Evolutionary conservation across 177 flowering plant species (phyloP).

Genomic region (Vitis hybrid): DNA sequence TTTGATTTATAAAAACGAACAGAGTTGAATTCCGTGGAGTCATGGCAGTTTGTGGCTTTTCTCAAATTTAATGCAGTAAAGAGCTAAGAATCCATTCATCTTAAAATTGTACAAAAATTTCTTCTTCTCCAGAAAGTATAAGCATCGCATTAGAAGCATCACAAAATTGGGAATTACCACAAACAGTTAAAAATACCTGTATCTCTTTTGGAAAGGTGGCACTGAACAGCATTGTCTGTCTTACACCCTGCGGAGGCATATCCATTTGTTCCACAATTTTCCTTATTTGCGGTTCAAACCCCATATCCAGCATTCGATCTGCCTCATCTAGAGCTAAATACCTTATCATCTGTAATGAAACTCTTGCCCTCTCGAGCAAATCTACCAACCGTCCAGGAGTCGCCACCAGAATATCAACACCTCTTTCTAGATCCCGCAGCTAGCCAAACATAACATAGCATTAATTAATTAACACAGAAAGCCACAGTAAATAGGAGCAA

Average conservation of each 20-base stretch:
- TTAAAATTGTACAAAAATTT: not conserved
- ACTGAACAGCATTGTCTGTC: constrained; percentile 85
- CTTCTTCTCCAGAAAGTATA: too few species aligned
- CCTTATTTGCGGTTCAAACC: constrained; percentile 84
- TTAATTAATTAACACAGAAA: not conserved
- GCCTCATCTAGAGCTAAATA: constrained; percentile 82
- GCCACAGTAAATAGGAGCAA: not conserved
- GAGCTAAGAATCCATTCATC: not conserved
- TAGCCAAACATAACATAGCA: constrained; percentile 18
- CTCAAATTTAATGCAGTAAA: not conserved
- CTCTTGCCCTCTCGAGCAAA: constrained; percentile 72
- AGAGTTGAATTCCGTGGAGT: not conserved
- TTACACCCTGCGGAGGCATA: constrained; percentile 69
- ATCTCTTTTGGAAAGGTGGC: constrained; percentile 86
- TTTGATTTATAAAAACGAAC: too few species aligned
- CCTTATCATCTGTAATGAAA: constrained; percentile 64
- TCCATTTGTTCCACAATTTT: constrained; percentile 77
- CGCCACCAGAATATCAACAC: constrained; percentile 83
- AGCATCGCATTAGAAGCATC: too few species aligned
- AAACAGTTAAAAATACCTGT: constrained; percentile 42
- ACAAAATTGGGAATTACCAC: too few species aligned
- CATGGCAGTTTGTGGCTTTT: not conserved
- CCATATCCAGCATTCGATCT: constrained; percentile 86
- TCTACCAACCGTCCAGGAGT: constrained; percentile 84
- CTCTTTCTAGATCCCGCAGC: constrained; percentile 74